Base-by-base conservation (phyloP, 176 grass and related monocot genomes). In the Stipa capillata region DNA sequence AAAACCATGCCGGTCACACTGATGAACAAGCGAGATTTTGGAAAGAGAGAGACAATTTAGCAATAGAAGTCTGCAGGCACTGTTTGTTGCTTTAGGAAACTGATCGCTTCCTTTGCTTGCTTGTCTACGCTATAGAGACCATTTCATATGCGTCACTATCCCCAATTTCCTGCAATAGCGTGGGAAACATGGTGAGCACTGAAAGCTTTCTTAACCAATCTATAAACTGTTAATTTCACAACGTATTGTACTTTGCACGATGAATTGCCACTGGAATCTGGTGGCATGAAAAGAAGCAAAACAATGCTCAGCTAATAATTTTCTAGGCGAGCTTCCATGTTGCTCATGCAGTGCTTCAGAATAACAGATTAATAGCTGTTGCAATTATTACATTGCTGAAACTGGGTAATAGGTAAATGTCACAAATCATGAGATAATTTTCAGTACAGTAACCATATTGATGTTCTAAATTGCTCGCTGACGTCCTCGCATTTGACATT, bases 31-130 rank as follows among this genome's bases (percentile, higher is more conserved):
- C 27, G 17, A 64, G 10, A 10, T 39, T 80, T 45, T 3, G 43
- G 50, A 3, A 72, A 35, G 57, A 35, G 16, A 49, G 21, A 40
- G 37, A 23, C 41, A 63, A 54, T 77, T n/a, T 21, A 57, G 55
- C 8, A 41, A 65, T 71, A 73, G 5, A 63, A 85, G 11, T 39
- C 65, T 17, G 41, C 37, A n/a, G 65, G 23, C 78, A 85, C 62
- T 44, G 63, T 77, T 69, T 85, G 73, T 85, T 80, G 42, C 70
- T 85, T 85, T 40, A 65, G 78, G 76, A 31, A 64, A 77, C 73
- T 27, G 20, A 62, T n/a, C 23, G 27, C 64, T 20, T 24, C 18
- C 10, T 57, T 77, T 85, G 78, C 72, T 85, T 78, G 47, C 65
- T 72, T 63, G n/a, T 58, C 83, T 82, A 70, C 61, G 83, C 83